A percentile compares a stretch with the other conserved stretches of the same genome.
These are phyloP conservation scores for Cutaneotrichosporon cavernicola DNA, from an alignment of 1,284 basidiomycete genomes.

Conservation along the genomic window DNA sequence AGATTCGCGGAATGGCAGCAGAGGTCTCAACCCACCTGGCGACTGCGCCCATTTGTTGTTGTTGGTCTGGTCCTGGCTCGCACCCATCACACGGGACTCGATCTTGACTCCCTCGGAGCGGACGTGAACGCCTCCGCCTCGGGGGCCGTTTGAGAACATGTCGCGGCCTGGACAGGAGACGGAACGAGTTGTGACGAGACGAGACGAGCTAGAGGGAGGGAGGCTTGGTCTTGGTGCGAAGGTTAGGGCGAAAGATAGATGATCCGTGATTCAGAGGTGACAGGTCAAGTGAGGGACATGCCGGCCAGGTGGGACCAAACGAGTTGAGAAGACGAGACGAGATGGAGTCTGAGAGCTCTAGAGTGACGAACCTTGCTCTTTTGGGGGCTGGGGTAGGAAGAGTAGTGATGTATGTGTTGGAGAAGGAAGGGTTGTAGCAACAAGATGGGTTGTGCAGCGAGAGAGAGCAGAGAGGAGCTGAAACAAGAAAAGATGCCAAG, in stretches of 20 bases:
- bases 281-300: not conserved
- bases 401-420: too few species aligned
- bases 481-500: too few species aligned
- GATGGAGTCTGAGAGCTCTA: not conserved
- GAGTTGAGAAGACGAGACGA: not conserved
- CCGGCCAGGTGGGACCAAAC: not conserved
- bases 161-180: not conserved
- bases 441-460: too few species aligned
- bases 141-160: slow-evolving; percentile 1
- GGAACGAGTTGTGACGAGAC: not conserved
- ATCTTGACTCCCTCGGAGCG: not conserved
- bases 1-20: not conserved
- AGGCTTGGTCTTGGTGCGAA: not conserved
- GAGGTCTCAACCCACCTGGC: not conserved
- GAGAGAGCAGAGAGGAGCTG: too few species aligned
- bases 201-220: not conserved
- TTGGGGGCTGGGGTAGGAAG: not conserved
- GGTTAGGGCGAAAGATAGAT: not conserved
- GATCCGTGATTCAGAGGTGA: not conserved
- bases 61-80: not conserved
- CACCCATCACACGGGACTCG: slow-evolving; percentile 1
- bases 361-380: not conserved
- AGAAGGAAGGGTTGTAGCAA: too few species aligned
- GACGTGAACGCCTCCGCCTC: not conserved
- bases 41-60: slow-evolving; percentile 9